These are phyloP conservation scores for Coemansia sp. DNA, from an alignment of 192 early-diverging fungal species.

Conservation along the genomic window DNA sequence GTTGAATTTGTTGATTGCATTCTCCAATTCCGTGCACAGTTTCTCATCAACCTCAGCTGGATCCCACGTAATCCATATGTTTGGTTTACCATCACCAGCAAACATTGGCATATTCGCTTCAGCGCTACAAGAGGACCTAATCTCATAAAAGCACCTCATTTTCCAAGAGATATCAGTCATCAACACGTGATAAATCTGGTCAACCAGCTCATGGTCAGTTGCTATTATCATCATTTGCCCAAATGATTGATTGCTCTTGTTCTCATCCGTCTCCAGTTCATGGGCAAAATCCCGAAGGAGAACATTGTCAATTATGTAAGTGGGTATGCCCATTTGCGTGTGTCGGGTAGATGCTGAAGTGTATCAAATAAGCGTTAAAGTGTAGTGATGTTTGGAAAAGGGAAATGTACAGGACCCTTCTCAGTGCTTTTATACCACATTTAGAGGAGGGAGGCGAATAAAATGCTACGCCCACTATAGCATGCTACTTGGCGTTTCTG, in stretches of 20 bases:
- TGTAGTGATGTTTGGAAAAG: not conserved
- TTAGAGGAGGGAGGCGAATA: not conserved
- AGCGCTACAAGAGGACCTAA: not conserved
- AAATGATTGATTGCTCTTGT: not conserved
- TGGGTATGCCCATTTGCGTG: not conserved
- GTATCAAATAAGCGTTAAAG: not conserved
- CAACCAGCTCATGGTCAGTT: not conserved
- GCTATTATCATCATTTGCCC: not conserved
- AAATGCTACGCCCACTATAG: not conserved
- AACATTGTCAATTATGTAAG: not conserved
- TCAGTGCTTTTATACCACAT: not conserved
- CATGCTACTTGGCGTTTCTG: not conserved
- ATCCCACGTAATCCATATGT: conserved; percentile 2
- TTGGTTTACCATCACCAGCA: not conserved
- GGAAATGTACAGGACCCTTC: not conserved
- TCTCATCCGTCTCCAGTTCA: too few relatives aligned
- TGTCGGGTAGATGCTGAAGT: not conserved
- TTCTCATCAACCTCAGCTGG: not conserved
- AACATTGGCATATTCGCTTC: not conserved
- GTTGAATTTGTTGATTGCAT: not conserved
- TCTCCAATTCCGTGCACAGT: not conserved
- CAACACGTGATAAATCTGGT: not conserved
- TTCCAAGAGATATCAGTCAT: not conserved
- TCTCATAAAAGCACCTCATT: not conserved
- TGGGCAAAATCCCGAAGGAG: not conserved